Evolutionary conservation across 495 filamentous ascomycete genomes (phyloP), one percentile per base, ranked within the genome.

Genomic region (Cudoniella acicularis): DNA sequence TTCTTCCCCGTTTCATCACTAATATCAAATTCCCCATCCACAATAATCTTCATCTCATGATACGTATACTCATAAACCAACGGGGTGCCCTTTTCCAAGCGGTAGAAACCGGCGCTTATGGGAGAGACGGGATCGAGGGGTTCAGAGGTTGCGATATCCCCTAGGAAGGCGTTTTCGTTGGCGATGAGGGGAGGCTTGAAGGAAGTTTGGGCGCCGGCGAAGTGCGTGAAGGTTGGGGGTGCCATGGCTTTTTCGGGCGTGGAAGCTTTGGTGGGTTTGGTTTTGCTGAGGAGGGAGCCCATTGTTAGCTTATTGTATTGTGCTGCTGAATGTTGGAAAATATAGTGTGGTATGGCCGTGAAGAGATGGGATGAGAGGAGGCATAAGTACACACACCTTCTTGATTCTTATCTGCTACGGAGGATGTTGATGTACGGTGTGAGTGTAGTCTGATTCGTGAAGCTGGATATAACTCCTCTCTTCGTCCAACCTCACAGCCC

Each of bases 31-130:
- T 83, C 79, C 51, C 89, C 89, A 63, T 92, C 88, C 6, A 92
- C 72, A 61, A 91, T 88, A 61, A 91, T 88, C 75, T 90, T 90
- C 72, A 72, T 89, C 73, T 90, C 88, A 62, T 90, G 81, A 69
- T 91, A 92, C 46, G 79, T 85, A 67, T 91, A 90, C 30, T 76
- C 82, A 70, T 91, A 91, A 22, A 88, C 81, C 52, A 91, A 79
- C 0, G 86, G 85, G 0, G 86, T 86, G 58, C 88, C 87, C 59
- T 87, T 87, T 64, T 89, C 85, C 23, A 90, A 75, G 18, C 87
- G 82, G 74, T 90, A 91, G 68, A 92, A 85, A 30, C 88, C 88
- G 41, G 77, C 72, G 0, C 82, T 83, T 69, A 91, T 85, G 54
- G 87, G 87, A 58, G 82, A 81, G 46, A 79, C 77, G 23, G 84